Evolutionary conservation across 192 early-diverging fungal genomes (phyloP).

Genomic region (Coemansia erecta): DNA sequence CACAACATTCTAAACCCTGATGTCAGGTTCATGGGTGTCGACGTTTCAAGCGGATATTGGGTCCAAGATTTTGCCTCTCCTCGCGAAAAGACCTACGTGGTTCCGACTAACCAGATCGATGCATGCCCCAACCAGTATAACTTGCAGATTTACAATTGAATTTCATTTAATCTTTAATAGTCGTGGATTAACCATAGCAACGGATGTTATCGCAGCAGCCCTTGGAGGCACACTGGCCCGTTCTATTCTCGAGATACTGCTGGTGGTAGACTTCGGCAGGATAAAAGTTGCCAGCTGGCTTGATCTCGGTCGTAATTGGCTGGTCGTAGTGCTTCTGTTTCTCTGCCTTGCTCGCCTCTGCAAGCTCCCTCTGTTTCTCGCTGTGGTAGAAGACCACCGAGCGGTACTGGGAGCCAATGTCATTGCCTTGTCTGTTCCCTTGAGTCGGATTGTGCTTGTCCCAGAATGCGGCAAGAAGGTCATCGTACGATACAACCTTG

Average conservation of each 20-base stretch:
- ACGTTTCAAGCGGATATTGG: constrained; percentile 44
- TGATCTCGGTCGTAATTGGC: constrained; percentile 69
- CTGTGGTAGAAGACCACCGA: constrained; percentile 84
- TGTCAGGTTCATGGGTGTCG: constrained; percentile 31
- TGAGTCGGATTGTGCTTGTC: constrained; percentile 86
- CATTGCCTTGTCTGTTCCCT: constrained; percentile 78
- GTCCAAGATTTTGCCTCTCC: constrained; percentile 46
- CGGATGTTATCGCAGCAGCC: constrained; percentile 48
- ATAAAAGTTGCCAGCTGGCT: constrained; percentile 68
- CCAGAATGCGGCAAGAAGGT: constrained; percentile 81
- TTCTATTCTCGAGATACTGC: constrained; percentile 64
- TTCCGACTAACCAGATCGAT: constrained; percentile 13
- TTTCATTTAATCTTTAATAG: neutral
- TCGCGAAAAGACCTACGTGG: constrained; percentile 7
- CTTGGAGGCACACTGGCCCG: constrained; percentile 52
- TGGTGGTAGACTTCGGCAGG: constrained; percentile 85
- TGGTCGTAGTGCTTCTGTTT: constrained; percentile 60
- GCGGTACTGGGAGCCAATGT: constrained; percentile 85
- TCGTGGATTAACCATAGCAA: constrained; percentile 38
- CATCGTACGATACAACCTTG: constrained; percentile 65
- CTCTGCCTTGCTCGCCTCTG: constrained; percentile 68
- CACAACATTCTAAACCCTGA: constrained; percentile 41
- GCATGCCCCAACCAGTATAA: constrained; percentile 18
- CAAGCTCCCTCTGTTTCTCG: constrained; percentile 67
- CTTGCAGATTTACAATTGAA: constrained; percentile 17